Conservation (phyloP, 345 rosid species). For the Euphorbia pulcherrima region DNA sequence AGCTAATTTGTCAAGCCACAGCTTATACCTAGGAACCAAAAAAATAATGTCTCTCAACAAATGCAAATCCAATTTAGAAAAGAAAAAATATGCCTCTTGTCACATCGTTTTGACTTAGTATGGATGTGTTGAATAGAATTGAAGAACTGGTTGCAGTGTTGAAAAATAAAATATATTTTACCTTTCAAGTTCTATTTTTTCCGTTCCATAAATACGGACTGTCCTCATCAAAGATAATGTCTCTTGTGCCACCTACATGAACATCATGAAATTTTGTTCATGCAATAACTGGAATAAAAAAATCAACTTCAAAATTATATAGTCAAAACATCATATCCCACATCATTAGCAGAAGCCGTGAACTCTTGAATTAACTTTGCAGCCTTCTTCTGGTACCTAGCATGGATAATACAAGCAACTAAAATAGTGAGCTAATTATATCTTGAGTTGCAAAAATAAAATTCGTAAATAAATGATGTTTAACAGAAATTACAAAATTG, state of each 20-base stretch:
- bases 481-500: too few species aligned
- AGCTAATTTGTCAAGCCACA: slow-evolving; percentile 77
- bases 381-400: slow-evolving; percentile 93
- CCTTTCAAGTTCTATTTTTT: slow-evolving; percentile 73
- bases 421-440: slow-evolving; percentile 14
- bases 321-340: slow-evolving; percentile 30
- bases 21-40: slow-evolving; percentile 56
- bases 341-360: slow-evolving; percentile 92
- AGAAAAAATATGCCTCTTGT: slow-evolving; percentile 1
- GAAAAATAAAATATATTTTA: slow-evolving; percentile 20
- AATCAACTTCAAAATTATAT: slow-evolving; percentile 14
- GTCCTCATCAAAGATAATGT: slow-evolving; percentile 95
- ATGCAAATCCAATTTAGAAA: slow-evolving; percentile 11
- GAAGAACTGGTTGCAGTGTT: background rate
- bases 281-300: background rate
- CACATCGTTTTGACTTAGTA: background rate
- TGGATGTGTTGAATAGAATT: slow-evolving; percentile 2
- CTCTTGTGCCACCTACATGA: slow-evolving; percentile 88
- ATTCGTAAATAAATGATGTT: too few species aligned
- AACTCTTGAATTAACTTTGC: slow-evolving; percentile 84
- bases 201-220: slow-evolving; percentile 93
- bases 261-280: slow-evolving; percentile 6
- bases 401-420: slow-evolving; percentile 17
- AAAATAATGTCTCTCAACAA: slow-evolving; percentile 12
- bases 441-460: slow-evolving; percentile 3